Percentiles rank a stretch among this genome's conserved stretches.
These are phyloP conservation scores for Microglena sp. DNA, from an alignment of 139 green algal species.

Conservation along the genomic window DNA sequence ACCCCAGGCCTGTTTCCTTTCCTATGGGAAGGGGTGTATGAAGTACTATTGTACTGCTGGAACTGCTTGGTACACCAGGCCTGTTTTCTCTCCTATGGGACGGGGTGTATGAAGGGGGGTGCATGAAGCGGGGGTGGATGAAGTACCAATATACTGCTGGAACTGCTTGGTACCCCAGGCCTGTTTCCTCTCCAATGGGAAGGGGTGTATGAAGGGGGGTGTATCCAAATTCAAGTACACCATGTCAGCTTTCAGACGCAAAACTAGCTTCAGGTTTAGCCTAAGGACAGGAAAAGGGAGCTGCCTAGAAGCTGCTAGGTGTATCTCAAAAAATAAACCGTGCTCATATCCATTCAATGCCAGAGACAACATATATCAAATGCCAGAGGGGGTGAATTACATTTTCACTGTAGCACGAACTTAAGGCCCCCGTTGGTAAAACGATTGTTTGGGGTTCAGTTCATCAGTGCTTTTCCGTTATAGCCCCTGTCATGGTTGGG, in stretches of 20 bases:
- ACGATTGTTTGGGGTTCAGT: too few species aligned
- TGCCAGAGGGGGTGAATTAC: not conserved
- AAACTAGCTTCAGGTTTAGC: too few species aligned
- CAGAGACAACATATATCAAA: not conserved
- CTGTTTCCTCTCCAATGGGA: constrained; percentile 30
- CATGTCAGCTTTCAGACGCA: too few species aligned
- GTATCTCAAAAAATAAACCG: too few species aligned
- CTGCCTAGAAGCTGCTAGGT: too few species aligned
- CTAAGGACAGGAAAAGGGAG: too few species aligned
- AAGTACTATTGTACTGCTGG: constrained; percentile 11
- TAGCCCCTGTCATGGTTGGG: too few species aligned
- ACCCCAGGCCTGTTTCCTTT: not conserved
- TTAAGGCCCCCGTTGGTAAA: too few species aligned
- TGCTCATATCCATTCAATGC: too few species aligned
- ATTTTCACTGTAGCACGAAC: too few species aligned
- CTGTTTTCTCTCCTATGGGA: constrained; percentile 32
- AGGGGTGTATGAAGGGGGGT: not conserved
- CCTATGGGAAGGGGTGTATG: not conserved
- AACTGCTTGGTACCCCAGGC: constrained; percentile 40
- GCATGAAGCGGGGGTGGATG: not conserved
- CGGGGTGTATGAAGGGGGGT: not conserved
- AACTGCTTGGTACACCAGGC: constrained; percentile 40
- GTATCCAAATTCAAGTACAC: not conserved
- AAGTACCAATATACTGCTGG: constrained; percentile 16
- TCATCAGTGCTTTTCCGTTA: too few species aligned